These are phyloP conservation scores for Ceratobasidium papillatum DNA, from an alignment of 1,284 basidiomycete species.

Conservation along the genomic window DNA sequence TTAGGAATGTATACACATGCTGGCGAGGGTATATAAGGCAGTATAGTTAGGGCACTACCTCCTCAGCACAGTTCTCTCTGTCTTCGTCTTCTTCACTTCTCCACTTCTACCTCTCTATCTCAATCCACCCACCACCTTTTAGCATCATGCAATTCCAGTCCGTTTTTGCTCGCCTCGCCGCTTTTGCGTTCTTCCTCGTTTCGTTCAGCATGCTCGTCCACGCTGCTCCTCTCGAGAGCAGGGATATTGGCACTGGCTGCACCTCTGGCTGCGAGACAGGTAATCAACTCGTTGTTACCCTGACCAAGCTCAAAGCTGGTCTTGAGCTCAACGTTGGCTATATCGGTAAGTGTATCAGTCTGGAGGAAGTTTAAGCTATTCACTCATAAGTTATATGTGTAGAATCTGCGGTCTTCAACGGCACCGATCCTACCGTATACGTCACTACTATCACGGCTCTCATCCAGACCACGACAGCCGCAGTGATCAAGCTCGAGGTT, in stretches of 20 bases:
- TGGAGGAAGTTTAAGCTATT: neutral
- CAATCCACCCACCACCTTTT: neutral
- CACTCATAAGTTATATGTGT: neutral
- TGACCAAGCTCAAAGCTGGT: neutral
- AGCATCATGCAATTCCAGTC: conserved; percentile 17
- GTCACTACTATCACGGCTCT: neutral
- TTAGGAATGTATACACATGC: neutral
- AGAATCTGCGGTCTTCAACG: conserved; percentile 3
- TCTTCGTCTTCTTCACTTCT: neutral
- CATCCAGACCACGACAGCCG: neutral
- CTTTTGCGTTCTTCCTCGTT: conserved; percentile 11
- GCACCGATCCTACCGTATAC: neutral
- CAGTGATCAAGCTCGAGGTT: conserved; percentile 8
- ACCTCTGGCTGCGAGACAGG: neutral
- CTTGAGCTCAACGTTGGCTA: neutral
- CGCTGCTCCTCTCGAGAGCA: conserved; percentile 14
- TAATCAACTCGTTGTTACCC: neutral
- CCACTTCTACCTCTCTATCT: neutral
- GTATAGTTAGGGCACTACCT: neutral
- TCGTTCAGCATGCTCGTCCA: conserved; percentile 21
- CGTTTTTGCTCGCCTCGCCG: conserved; percentile 7
- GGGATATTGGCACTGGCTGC: conserved; percentile 6
- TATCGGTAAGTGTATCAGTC: neutral
- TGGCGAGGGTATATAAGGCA: neutral
- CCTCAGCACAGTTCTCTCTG: conserved; percentile 5